These are phyloP conservation scores for Sporothrix phasma DNA, from an alignment of 2,329 filamentous ascomycete genomes.

Conservation along the genomic window DNA sequence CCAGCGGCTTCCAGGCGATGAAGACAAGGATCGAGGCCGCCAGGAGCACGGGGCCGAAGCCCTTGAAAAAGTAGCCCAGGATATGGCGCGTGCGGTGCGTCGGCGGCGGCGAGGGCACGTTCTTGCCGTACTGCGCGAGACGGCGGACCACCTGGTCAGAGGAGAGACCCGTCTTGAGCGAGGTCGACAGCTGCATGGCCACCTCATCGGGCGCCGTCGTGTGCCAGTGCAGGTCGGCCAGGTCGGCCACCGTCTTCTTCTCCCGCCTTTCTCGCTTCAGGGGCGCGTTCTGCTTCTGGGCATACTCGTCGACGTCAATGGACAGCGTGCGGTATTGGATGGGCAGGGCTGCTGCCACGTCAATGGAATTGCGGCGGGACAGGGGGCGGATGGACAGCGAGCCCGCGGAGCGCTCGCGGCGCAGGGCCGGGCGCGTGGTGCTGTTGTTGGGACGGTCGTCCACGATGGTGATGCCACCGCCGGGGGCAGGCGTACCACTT, in stretches of 20 bases:
- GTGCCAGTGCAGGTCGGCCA: constrained; percentile 60
- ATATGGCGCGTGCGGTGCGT: constrained; percentile 49
- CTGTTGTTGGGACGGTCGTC: not conserved
- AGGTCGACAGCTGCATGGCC: constrained; percentile 48
- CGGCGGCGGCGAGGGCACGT: constrained; percentile 55
- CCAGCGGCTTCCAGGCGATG: constrained; percentile 65
- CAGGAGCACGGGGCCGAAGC: constrained; percentile 63
- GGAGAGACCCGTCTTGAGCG: constrained; percentile 49
- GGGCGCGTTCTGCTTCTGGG: constrained; percentile 34
- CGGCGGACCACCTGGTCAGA: constrained; percentile 45
- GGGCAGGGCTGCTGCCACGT: constrained; percentile 35
- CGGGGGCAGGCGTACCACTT: not conserved
- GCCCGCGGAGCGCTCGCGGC: constrained; percentile 11
- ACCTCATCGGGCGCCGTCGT: constrained; percentile 47
- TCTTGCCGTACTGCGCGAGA: constrained; percentile 52
- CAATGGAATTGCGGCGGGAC: constrained; percentile 26
- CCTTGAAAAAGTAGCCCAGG: constrained; percentile 64
- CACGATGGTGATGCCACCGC: not conserved
- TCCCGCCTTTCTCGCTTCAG: constrained; percentile 31
- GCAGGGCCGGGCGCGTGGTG: not conserved
- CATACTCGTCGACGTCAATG: constrained; percentile 45
- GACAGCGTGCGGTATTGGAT: constrained; percentile 47
- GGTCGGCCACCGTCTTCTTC: constrained; percentile 32
- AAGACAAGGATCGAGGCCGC: constrained; percentile 62
- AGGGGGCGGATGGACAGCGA: constrained; percentile 17